These are phyloP conservation scores for Euphorbia lathyris DNA, from an alignment of 345 rosid genomes.

Conservation along the genomic window DNA sequence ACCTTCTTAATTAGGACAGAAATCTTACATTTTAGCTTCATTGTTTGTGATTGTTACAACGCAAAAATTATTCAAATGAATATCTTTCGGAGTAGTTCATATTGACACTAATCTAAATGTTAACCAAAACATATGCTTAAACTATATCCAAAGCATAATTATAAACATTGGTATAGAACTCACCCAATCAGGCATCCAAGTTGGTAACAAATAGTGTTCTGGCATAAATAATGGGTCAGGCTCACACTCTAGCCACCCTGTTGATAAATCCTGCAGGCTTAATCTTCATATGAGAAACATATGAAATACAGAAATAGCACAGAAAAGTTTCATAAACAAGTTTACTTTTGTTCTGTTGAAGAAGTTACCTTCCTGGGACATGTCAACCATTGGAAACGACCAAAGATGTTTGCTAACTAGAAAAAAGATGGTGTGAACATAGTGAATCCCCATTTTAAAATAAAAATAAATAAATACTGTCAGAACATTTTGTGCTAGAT, in stretches of 20 bases:
- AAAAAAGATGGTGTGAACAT: conserved; percentile 16
- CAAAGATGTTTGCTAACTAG: conserved; percentile 86
- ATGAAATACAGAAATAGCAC: not conserved
- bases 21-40: too few relatives aligned
- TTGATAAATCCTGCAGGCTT: conserved; percentile 75
- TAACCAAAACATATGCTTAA: not conserved
- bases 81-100: too few relatives aligned
- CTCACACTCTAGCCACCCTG: conserved; percentile 93
- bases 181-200: conserved; percentile 62
- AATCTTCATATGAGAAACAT: conserved; percentile 12
- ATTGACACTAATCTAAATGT: not conserved
- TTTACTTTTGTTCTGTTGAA: not conserved
- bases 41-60: not conserved
- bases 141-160: too few relatives aligned
- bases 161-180: conserved; percentile 18
- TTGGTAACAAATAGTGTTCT: conserved; percentile 54
- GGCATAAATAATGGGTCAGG: conserved; percentile 87
- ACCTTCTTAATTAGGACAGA: too few relatives aligned
- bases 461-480: not conserved
- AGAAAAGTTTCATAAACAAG: not conserved
- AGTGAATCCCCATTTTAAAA: conserved; percentile 8
- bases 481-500: not conserved
- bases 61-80: too few relatives aligned
- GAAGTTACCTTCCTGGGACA: conserved; percentile 81
- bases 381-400: conserved; percentile 87